These are phyloP conservation scores for Hypsizygus ulmarius DNA, from an alignment of 1,284 basidiomycete species.

Conservation along the genomic window DNA sequence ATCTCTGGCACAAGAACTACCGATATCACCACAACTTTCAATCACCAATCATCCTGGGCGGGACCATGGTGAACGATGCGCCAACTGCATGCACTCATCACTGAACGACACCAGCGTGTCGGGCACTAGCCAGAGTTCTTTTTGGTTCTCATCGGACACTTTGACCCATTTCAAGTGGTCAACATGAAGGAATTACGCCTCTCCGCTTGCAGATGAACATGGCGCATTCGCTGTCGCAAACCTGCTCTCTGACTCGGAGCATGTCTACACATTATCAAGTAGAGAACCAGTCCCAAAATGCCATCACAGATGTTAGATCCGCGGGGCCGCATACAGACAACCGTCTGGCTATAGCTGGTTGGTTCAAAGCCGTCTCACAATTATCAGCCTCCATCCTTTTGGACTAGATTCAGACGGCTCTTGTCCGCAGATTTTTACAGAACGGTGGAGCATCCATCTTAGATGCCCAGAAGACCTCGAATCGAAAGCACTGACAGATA, in stretches of 20 bases:
- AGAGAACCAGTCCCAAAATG: no score
- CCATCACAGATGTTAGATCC: no score
- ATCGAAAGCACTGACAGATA: no score
- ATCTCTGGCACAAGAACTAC: constrained; percentile 1
- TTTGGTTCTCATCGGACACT: neutral
- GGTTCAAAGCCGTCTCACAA: no score
- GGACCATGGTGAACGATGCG: neutral
- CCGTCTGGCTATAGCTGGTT: no score
- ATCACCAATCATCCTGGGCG: neutral
- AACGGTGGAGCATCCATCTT: neutral
- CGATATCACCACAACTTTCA: neutral
- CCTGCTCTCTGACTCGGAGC: no score
- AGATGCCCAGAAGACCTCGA: neutral
- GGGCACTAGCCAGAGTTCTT: neutral
- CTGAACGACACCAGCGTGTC: neutral
- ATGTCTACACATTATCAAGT: no score
- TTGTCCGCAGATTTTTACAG: no score
- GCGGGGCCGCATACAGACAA: no score
- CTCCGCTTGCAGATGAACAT: neutral
- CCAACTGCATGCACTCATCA: neutral
- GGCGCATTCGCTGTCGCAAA: no score
- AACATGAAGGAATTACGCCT: neutral
- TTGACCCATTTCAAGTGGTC: neutral
- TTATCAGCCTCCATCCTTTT: no score
- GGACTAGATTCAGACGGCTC: no score